Evolutionary conservation across 1,284 basidiomycete genomes (phyloP), one percentile per base, ranked within the genome.

Genomic region (Anthracocystis walkeri): DNA sequence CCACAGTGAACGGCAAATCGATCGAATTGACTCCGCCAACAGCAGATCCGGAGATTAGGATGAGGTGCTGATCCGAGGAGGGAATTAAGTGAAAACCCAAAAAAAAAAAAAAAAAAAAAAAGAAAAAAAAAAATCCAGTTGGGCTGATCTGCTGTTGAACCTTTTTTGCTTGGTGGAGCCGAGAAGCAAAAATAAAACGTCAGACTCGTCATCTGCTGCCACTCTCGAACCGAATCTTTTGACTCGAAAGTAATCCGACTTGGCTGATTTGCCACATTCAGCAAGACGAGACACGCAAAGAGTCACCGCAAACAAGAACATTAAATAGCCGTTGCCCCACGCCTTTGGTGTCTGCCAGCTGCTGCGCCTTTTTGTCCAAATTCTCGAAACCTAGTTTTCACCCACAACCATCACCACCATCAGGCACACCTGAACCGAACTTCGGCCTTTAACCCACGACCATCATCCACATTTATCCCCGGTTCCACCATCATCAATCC

Each of bases 231-330:
- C 51, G 51, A 53, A 41, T 3, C 23, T 6, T 25, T 25, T 3
- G 23, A 25, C 29, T 1, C 4, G 38, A 38, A n/a, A 38, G 56
- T 49, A 60, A 60, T 53, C 20, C 42, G 58, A 23, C 42, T 38
- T 35, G 42, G 25, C 23, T 60, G 44, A 60, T 53, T 60, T 60
- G 44, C 49, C 58, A 59, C 58, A 33, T 35, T 40, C 18, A 16
- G 18, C n/a, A 21, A 23, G 35, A 20, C 31, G n/a, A n/a, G n/a
- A n/a, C n/a, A n/a, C n/a, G n/a, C n/a, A n/a, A n/a, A n/a, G n/a
- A n/a, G n/a, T n/a, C n/a, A n/a, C n/a, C n/a, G n/a, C n/a, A n/a
- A n/a, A n/a, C n/a, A n/a, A n/a, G n/a, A n/a, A n/a, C n/a, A n/a
- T n/a, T n/a, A 46, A 46, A 46, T 14, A 18, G 25, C 44, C 42